Conservation (phyloP, 176 grass and related monocot species). For the Eleusine coracana region DNA sequence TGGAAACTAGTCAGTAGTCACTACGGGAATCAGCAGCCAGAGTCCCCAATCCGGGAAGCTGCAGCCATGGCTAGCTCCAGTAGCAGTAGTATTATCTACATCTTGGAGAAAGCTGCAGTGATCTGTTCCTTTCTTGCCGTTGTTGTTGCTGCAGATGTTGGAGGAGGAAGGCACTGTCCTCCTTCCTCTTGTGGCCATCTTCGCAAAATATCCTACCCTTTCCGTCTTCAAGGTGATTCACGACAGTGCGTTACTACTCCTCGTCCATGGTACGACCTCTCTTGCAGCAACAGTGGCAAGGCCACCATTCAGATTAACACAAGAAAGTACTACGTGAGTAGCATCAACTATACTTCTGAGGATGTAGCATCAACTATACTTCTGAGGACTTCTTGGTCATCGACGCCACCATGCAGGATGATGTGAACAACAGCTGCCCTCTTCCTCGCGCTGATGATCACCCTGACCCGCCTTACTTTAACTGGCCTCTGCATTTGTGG, state of each 20-base stretch:
- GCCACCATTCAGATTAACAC: conserved; percentile 41
- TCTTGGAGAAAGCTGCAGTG: too few relatives aligned
- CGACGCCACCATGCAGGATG: conserved; percentile 24
- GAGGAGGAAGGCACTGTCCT: background rate
- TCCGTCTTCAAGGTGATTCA: conserved; percentile 34
- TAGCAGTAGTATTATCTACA: too few relatives aligned
- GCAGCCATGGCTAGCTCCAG: too few relatives aligned
- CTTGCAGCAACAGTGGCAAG: background rate
- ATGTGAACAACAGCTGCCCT: conserved; percentile 14
- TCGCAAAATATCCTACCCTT: conserved; percentile 35
- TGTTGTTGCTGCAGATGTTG: background rate
- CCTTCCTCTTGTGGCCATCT: background rate
- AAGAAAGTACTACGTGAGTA: conserved; percentile 25
- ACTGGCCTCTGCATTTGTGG: too few relatives aligned
- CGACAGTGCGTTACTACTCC: conserved; percentile 34
- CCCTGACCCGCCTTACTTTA: background rate
- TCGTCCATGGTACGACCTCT: too few relatives aligned
- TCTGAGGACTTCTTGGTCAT: background rate
- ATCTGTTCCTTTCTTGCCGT: background rate
- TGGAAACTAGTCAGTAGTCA: too few relatives aligned
- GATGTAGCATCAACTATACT: too few relatives aligned
- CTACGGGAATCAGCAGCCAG: too few relatives aligned
- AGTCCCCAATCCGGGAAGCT: too few relatives aligned
- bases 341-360: too few relatives aligned
- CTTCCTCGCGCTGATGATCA: conserved; percentile 14